Percentiles rank a stretch among this genome's conserved stretches.
Evolutionary conservation across 495 filamentous ascomycete genomes (phyloP).

Genomic region (Glonium stellatum): DNA sequence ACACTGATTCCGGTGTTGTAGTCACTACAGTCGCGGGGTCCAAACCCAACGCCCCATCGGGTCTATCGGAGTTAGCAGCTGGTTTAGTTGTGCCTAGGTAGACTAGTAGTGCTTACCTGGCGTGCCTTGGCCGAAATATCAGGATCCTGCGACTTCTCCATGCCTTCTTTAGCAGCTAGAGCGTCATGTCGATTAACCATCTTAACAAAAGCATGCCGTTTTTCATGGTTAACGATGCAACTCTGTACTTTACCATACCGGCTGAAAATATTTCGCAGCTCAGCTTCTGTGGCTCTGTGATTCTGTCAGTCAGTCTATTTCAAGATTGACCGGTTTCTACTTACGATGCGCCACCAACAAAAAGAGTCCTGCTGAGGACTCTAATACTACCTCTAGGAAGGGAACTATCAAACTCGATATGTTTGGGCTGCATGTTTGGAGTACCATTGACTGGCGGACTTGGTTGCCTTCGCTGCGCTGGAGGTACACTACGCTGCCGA

Average conservation of each 20-base stretch:
- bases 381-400: slow-evolving; percentile 74
- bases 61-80: slow-evolving; percentile 48
- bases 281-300: slow-evolving; percentile 57
- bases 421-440: slow-evolving; percentile 55
- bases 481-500: slow-evolving; percentile 66
- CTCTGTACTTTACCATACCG: slow-evolving; percentile 84
- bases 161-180: slow-evolving; percentile 74
- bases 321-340: slow-evolving; percentile 53
- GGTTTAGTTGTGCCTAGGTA: neutral
- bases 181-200: slow-evolving; percentile 88
- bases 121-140: slow-evolving; percentile 76
- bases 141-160: slow-evolving; percentile 69
- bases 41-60: slow-evolving; percentile 95
- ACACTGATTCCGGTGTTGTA: slow-evolving; percentile 88
- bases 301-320: neutral
- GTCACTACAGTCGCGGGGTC: slow-evolving; percentile 94
- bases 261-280: slow-evolving; percentile 69
- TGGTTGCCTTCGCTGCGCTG: slow-evolving; percentile 48
- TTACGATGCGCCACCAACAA: slow-evolving; percentile 74
- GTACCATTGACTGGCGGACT: slow-evolving; percentile 43
- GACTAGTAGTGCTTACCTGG: slow-evolving; percentile 17
- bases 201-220: slow-evolving; percentile 97
- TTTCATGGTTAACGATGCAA: slow-evolving; percentile 95
- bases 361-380: slow-evolving; percentile 89
- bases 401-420: slow-evolving; percentile 69